phyloP scores from a whole-genome alignment of 768 basidiomycete genomes.

The Rubroboletus satanas region DNA sequence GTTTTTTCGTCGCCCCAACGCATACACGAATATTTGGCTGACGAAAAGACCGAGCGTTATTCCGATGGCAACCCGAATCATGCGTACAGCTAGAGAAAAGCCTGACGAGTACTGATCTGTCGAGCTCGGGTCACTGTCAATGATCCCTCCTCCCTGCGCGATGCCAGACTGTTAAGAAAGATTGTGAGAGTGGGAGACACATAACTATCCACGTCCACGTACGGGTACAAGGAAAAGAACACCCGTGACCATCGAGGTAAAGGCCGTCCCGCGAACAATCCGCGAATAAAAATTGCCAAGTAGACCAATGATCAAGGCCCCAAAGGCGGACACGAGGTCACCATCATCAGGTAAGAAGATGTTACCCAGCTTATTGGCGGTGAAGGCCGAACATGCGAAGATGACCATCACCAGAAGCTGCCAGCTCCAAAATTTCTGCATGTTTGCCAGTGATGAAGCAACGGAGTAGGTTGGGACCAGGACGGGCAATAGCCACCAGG shows the following conservation, averaged over 20 bases:
- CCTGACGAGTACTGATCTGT: constrained; percentile 64
- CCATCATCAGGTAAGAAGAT: constrained; percentile 59
- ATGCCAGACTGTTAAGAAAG: constrained; percentile 57
- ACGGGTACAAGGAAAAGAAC: constrained; percentile 89
- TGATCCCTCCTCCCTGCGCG: constrained; percentile 68
- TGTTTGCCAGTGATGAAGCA: constrained; percentile 70
- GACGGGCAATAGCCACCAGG: constrained; percentile 76
- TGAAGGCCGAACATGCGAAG: constrained; percentile 76
- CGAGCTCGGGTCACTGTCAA: constrained; percentile 49
- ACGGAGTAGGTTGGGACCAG: constrained; percentile 76
- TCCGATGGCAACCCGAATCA: constrained; percentile 82
- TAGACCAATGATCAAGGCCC: constrained; percentile 74
- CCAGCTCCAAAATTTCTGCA: constrained; percentile 65
- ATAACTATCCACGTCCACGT: constrained; percentile 28
- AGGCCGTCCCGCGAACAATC: constrained; percentile 72
- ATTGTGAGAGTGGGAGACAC: constrained; percentile 13
- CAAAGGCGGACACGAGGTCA: constrained; percentile 73
- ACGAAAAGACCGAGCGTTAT: constrained; percentile 83
- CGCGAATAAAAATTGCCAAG: constrained; percentile 82
- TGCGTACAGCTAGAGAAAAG: constrained; percentile 73
- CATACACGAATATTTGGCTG: constrained; percentile 72
- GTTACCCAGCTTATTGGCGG: constrained; percentile 63
- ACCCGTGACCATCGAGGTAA: constrained; percentile 90
- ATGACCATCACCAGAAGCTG: constrained; percentile 76
- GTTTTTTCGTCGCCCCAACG: constrained; percentile 70